Percentiles rank a stretch among this genome's conserved stretches.
These are phyloP conservation scores for Ceratocystis lukuohia DNA, from an alignment of 2,329 filamentous ascomycete species.

Conservation along the genomic window DNA sequence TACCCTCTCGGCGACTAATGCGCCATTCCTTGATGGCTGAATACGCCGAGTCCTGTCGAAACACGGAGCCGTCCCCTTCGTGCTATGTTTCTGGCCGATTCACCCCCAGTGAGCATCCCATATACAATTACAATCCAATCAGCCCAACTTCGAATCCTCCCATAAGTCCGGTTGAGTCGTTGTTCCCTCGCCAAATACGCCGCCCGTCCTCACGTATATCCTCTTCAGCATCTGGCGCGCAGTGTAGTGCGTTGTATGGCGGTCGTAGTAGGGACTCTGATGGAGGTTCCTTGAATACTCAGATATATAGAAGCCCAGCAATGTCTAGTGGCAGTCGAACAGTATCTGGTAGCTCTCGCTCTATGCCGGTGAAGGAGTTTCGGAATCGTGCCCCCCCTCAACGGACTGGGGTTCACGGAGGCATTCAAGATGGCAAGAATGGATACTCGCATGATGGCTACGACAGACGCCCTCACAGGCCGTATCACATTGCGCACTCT, in stretches of 20 bases:
- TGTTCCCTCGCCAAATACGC: background rate
- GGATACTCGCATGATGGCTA: conserved; percentile 3
- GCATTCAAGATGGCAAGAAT: background rate
- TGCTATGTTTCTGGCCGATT: conserved; percentile 7
- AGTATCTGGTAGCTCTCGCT: conserved; percentile 2
- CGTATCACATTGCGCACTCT: conserved; percentile 11
- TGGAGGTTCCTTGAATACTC: background rate
- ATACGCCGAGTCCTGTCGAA: conserved; percentile 3
- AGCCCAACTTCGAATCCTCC: background rate
- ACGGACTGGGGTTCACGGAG: conserved; percentile 5
- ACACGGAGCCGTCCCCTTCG: conserved; percentile 9
- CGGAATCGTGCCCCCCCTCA: conserved; percentile 5
- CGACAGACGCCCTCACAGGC: conserved; percentile 7
- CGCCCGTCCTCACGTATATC: conserved; percentile 11
- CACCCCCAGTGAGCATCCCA: conserved; percentile 14
- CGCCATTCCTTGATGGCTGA: conserved; percentile 18
- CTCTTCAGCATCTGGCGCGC: background rate
- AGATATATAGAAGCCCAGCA: background rate
- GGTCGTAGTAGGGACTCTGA: conserved; percentile 3
- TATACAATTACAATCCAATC: conserved; percentile 17
- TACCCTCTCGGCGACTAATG: conserved; percentile 14
- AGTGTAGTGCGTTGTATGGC: background rate
- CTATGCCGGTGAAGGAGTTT: background rate
- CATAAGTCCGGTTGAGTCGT: conserved; percentile 4
- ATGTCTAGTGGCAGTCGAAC: conserved; percentile 1